Evolutionary conservation across 345 rosid species (phyloP).

Genomic region (Arabidopsis suecica): DNA sequence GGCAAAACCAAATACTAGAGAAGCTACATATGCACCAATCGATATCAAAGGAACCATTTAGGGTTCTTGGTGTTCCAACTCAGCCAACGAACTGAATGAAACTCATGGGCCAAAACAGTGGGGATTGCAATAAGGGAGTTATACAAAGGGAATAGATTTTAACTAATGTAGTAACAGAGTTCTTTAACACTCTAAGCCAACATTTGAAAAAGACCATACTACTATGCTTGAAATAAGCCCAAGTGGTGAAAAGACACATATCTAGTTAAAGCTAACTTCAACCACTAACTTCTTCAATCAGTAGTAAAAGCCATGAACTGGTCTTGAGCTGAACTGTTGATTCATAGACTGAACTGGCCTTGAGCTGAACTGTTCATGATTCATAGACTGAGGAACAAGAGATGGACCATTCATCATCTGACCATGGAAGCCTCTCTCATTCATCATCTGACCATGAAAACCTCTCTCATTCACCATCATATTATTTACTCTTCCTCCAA

Average conservation of each 20-base stretch:
- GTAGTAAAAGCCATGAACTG: constrained; percentile 32
- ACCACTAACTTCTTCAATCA: not conserved
- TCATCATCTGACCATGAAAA: not conserved
- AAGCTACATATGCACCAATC: not conserved
- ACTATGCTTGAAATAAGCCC: constrained; percentile 7
- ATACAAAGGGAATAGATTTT: not conserved
- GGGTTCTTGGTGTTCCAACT: not conserved
- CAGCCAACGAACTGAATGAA: not conserved
- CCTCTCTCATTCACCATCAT: constrained; percentile 36
- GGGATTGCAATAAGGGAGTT: not conserved
- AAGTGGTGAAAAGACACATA: not conserved
- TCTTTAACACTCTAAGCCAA: constrained; percentile 15
- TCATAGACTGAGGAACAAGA: constrained; percentile 28
- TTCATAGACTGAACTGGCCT: constrained; percentile 27
- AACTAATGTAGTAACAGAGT: not conserved
- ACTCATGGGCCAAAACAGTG: not conserved
- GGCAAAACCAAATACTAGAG: not conserved
- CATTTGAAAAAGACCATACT: constrained; percentile 2
- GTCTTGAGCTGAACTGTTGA: constrained; percentile 3
- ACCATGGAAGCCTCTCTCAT: constrained; percentile 24
- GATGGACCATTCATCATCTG: constrained; percentile 30
- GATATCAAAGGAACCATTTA: not conserved
- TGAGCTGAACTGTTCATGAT: constrained; percentile 31
- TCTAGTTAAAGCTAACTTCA: not conserved
- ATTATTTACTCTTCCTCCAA: constrained; percentile 32